Percentiles rank a stretch among this genome's conserved stretches.
Evolutionary conservation across 2,329 filamentous ascomycete genomes (phyloP).

Genomic region (Boeremia lycopersici): DNA sequence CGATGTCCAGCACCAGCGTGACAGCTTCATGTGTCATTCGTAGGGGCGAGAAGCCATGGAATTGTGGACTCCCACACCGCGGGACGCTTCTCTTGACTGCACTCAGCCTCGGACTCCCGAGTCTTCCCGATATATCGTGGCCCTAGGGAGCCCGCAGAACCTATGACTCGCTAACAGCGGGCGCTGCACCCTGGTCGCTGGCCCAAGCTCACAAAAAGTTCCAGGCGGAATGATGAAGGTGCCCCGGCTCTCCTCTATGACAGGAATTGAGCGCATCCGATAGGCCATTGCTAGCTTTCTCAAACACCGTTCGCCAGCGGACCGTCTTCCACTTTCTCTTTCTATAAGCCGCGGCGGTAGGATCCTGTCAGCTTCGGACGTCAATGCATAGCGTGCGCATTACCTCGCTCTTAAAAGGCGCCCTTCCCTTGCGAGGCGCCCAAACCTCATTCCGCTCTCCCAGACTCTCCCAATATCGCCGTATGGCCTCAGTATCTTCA

Average conservation of each 20-base stretch:
- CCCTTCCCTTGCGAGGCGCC: constrained; percentile 30
- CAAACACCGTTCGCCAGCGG: constrained; percentile 27
- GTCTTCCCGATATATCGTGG: constrained; percentile 12
- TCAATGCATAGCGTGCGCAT: constrained; percentile 43
- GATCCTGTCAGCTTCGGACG: constrained; percentile 31
- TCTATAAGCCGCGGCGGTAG: constrained; percentile 35
- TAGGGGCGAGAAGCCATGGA: constrained; percentile 19
- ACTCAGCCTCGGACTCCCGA: constrained; percentile 4
- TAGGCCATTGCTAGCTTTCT: constrained; percentile 29
- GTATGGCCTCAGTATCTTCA: constrained; percentile 44
- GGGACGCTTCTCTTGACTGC: not conserved
- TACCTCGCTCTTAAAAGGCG: constrained; percentile 43
- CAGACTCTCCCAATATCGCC: constrained; percentile 26
- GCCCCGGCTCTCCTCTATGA: constrained; percentile 16
- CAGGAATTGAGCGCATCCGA: constrained; percentile 29
- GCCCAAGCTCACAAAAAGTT: constrained; percentile 14
- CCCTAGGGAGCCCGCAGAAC: constrained; percentile 12
- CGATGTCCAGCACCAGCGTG: constrained; percentile 8
- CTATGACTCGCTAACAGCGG: constrained; percentile 17
- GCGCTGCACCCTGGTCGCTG: constrained; percentile 1
- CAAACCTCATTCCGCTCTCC: constrained; percentile 23
- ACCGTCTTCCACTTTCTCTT: constrained; percentile 37
- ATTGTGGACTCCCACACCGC: constrained; percentile 13
- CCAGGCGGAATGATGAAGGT: constrained; percentile 19
- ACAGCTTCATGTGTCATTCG: constrained; percentile 17